Base-by-base conservation (phyloP, 805 yeast species). In the Cyberlindnera mycetangii region DNA sequence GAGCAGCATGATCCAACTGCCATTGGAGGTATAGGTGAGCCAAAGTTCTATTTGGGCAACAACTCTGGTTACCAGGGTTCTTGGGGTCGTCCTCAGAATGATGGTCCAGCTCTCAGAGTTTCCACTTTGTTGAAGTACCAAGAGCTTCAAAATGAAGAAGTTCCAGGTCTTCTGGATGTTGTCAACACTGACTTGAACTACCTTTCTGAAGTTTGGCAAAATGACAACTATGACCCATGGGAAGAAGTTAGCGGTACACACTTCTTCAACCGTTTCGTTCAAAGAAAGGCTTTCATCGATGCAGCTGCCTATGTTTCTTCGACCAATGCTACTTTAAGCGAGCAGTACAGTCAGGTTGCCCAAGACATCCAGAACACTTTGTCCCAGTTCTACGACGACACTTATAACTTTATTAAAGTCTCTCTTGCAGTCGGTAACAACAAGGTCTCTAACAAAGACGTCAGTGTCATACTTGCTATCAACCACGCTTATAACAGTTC, bases 51-150 rank as follows among this genome's bases (percentile, higher is more conserved):
- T 25, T 19, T 40, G 25, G 21, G 27, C 5, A 25, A 33, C 38
- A 27, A 33, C 38, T 22, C 43, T 9, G 43, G 37, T 6, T 40
- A 40, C 15, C 32, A 32, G n/a, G 42, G 42, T 10, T 6, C 17
- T 4, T 39, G 37, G 37, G 37, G 37, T 18, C 42, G 42, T 32
- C 42, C 42, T n/a, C 37, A 39, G 37, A 39, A 32, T 15, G 42
- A 39, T 32, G 42, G 42, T 6, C 37, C 42, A 8, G 42, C 42
- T 10, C 15, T 39, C 24, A 39, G 42, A n/a, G 42, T 32, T 21
- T 39, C 42, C 5, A 33, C 42, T 18, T 12, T 39, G 37, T 21
- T 39, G 19, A 39, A 39, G 28, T 25, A 25, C 14, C 28, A 25
- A 25, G 12, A 10, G 10, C 5, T 25, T 4, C 7, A 25, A 25